A percentile compares a stretch with the other conserved stretches of the same genome.
Conservation (phyloP, 2,329 filamentous ascomycete genomes). For the Arthrinium puccinioides region DNA sequence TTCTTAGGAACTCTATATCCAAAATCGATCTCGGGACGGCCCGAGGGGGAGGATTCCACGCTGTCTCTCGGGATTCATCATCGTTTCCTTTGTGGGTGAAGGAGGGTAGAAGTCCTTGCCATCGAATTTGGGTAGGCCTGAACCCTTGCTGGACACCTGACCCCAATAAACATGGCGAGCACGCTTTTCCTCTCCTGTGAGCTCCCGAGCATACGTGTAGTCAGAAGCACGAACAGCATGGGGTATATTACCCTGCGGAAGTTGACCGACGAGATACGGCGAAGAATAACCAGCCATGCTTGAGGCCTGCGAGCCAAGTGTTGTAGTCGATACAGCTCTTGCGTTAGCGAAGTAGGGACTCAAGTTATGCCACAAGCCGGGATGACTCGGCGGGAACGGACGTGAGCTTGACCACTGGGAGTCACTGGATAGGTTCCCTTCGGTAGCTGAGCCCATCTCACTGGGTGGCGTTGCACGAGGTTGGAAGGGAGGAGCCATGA, state of each 20-base stretch:
- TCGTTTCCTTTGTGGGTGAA: slow-evolving; percentile 36
- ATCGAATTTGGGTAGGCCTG: slow-evolving; percentile 55
- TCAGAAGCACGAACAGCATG: slow-evolving; percentile 35
- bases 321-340: neutral
- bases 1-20: slow-evolving; percentile 9
- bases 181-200: slow-evolving; percentile 51
- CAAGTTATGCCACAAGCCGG: slow-evolving; percentile 3
- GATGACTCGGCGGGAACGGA: neutral
- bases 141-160: slow-evolving; percentile 41
- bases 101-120: slow-evolving; percentile 57
- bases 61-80: neutral
- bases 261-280: slow-evolving; percentile 49
- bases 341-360: neutral
- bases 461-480: slow-evolving; percentile 25
- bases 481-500: slow-evolving; percentile 41
- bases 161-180: slow-evolving; percentile 57
- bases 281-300: slow-evolving; percentile 8
- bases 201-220: slow-evolving; percentile 47
- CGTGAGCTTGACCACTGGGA: neutral
- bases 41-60: slow-evolving; percentile 2
- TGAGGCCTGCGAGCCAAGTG: neutral
- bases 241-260: slow-evolving; percentile 36
- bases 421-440: slow-evolving; percentile 1
- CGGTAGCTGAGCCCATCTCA: neutral
- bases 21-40: slow-evolving; percentile 9